Evolutionary conservation across 495 filamentous ascomycete species (phyloP).

Genomic region (Penicillium pancosmium): DNA sequence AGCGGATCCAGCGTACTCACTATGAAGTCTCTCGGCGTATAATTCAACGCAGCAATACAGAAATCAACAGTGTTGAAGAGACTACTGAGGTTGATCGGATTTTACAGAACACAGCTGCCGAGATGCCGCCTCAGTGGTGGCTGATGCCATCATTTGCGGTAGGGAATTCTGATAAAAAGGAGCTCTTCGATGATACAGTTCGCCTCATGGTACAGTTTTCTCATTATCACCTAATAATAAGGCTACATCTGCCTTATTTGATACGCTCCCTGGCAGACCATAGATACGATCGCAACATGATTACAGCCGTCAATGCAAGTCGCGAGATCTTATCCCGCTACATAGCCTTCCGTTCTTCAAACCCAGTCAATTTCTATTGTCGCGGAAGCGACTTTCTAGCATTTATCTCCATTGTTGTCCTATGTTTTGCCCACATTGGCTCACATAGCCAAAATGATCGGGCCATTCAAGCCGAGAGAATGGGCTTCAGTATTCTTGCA

Average conservation of each 20-base stretch:
- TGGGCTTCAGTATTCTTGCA: constrained; percentile 31
- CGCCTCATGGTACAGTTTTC: constrained; percentile 36
- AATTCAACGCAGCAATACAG: constrained; percentile 44
- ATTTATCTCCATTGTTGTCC: constrained; percentile 47
- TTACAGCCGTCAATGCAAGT: constrained; percentile 45
- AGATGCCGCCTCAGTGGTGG: constrained; percentile 46
- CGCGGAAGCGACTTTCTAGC: constrained; percentile 54
- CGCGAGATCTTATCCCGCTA: constrained; percentile 32
- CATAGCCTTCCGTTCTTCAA: constrained; percentile 18
- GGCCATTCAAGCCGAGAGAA: constrained; percentile 4
- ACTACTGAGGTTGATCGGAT: constrained; percentile 47
- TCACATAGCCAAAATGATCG: constrained; percentile 20
- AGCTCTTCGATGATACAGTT: constrained; percentile 13
- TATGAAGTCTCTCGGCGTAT: constrained; percentile 39
- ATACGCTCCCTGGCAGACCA: constrained; percentile 12
- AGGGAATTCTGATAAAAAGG: constrained; percentile 1
- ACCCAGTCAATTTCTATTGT: constrained; percentile 39
- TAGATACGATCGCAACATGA: constrained; percentile 30
- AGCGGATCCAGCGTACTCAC: constrained; percentile 32
- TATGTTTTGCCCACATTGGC: constrained; percentile 32
- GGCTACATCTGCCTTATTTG: constrained; percentile 29
- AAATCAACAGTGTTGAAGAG: constrained; percentile 16
- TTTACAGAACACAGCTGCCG: constrained; percentile 39
- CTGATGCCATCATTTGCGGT: constrained; percentile 17
- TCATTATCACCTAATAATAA: constrained; percentile 38